phyloP scores from a whole-genome alignment of 371 early-diverging fungal genomes.

The Mortierella sp. region DNA sequence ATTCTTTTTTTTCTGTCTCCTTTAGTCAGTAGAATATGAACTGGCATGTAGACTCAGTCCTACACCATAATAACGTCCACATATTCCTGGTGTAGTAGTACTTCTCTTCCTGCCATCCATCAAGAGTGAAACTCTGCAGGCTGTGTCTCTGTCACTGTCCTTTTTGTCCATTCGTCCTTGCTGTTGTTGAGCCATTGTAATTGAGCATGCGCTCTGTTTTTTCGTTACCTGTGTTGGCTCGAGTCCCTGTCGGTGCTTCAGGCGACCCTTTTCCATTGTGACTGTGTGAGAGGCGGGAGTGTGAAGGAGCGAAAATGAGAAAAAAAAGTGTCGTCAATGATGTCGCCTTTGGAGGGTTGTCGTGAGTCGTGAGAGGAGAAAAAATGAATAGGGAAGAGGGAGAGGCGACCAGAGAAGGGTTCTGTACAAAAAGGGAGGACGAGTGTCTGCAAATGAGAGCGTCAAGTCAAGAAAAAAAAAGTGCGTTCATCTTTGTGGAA shows the following conservation, averaged over 20 bases:
- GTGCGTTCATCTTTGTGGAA: background rate
- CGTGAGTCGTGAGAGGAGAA: background rate
- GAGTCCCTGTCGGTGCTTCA: conserved; percentile 50
- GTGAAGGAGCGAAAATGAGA: background rate
- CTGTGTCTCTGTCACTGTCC: background rate
- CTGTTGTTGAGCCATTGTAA: background rate
- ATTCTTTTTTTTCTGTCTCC: background rate
- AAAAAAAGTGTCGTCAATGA: background rate
- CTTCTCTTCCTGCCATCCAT: background rate
- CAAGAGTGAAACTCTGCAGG: conserved; percentile 1
- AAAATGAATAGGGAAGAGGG: background rate
- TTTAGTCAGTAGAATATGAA: conserved; percentile 4
- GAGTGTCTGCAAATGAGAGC: conserved; percentile 1
- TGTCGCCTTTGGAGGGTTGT: background rate
- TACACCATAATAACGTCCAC: background rate
- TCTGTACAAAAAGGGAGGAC: conserved; percentile 2
- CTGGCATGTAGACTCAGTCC: background rate
- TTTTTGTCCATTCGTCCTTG: background rate
- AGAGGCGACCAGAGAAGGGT: conserved; percentile 2
- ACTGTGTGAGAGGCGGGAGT: conserved; percentile 18
- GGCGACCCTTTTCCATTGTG: conserved; percentile 51
- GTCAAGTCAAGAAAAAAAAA: background rate
- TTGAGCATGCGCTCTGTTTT: background rate
- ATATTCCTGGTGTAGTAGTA: background rate
- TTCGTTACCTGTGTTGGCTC: conserved; percentile 50